A percentile compares a stretch with the other conserved stretches of the same genome.
Evolutionary conservation across 2,329 filamentous ascomycete genomes (phyloP).

Genomic region (Neonectria coccinea): DNA sequence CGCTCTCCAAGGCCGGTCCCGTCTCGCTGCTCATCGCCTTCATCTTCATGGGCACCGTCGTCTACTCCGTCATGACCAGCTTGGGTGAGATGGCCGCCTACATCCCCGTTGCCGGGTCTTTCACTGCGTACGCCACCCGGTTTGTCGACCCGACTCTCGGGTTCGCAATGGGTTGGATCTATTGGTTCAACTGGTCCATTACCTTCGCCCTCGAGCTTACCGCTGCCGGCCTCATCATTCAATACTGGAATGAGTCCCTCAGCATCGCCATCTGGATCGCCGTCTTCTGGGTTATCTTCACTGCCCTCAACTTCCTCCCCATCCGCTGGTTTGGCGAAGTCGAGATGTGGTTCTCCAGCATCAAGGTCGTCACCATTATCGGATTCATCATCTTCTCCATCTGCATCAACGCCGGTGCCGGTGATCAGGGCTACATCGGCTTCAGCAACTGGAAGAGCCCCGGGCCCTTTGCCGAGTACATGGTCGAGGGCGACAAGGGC

Average conservation of each 20-base stretch:
- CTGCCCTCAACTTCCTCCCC: conserved; percentile 75
- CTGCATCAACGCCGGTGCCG: conserved; percentile 78
- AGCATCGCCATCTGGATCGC: conserved; percentile 79
- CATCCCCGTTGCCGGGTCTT: conserved; percentile 80
- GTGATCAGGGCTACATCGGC: conserved; percentile 76
- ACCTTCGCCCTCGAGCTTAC: conserved; percentile 80
- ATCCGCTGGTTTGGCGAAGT: conserved; percentile 80
- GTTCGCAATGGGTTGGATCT: conserved; percentile 85
- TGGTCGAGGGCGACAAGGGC: conserved; percentile 65
- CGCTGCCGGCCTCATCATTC: conserved; percentile 78
- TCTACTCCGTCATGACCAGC: conserved; percentile 80
- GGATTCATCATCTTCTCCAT: conserved; percentile 83
- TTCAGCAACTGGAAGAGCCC: conserved; percentile 78
- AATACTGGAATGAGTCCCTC: conserved; percentile 75
- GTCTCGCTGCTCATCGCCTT: conserved; percentile 76
- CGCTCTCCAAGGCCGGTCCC: conserved; percentile 73
- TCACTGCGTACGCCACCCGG: conserved; percentile 80
- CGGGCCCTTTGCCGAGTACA: conserved; percentile 74
- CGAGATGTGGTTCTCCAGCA: conserved; percentile 81
- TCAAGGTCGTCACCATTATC: conserved; percentile 81
- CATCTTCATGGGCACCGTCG: conserved; percentile 75
- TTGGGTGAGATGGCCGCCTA: conserved; percentile 81
- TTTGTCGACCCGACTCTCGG: conserved; percentile 80
- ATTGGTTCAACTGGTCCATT: conserved; percentile 83
- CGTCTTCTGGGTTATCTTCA: conserved; percentile 79